Evolutionary conservation across 805 yeast genomes (phyloP), one percentile per base, ranked within the genome.

Genomic region (Wickerhamiella alocasiicola): DNA sequence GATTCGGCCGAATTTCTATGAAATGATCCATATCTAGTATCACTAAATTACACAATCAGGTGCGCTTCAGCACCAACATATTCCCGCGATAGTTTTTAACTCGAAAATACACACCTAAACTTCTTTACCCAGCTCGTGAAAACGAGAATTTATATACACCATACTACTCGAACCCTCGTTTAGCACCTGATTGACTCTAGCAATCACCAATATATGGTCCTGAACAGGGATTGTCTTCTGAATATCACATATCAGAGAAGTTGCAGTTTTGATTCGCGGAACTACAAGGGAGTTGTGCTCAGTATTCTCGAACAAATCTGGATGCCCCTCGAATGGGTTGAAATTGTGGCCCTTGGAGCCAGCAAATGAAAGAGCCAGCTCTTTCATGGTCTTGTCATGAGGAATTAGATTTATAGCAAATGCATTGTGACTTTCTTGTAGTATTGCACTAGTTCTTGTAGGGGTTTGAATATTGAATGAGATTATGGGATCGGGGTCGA

Each of bases 191-290:
- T 35, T 27, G 4, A 88, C 93, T 45, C 72, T 68, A 3, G 83
- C 95, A 4, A 85, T 74, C 91, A 95, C 83, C 3, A 88, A 74
- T 55, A 87, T 95, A 60, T 88, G 97, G 53, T 81, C 84, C 45
- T 81, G 85, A 1, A 84, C 78, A 9, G 47, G 44, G n/a, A 55
- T 26, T 11, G 51, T 47, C 24, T 49, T 36, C 24, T 43, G 31
- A 5, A 51, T 46, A 25, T 41, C 38, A 37, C 64, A 61, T 27
- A 55, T 47, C 33, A 61, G 47, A 3, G 57, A 48, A 19, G 43
- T 40, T 6, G 61, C 49, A 24, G 37, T 42, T n/a, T 36, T 32
- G 15, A 60, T 35, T 2, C 47, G 31, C 2, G 64, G 63, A 11
- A 61, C 44, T 18, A 24, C 16, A 18, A 12, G 11, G 4, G 34